A percentile compares a stretch with the other conserved stretches of the same genome.
Evolutionary conservation across 768 basidiomycete genomes (phyloP).

Genomic region (Ramaria sp.): DNA sequence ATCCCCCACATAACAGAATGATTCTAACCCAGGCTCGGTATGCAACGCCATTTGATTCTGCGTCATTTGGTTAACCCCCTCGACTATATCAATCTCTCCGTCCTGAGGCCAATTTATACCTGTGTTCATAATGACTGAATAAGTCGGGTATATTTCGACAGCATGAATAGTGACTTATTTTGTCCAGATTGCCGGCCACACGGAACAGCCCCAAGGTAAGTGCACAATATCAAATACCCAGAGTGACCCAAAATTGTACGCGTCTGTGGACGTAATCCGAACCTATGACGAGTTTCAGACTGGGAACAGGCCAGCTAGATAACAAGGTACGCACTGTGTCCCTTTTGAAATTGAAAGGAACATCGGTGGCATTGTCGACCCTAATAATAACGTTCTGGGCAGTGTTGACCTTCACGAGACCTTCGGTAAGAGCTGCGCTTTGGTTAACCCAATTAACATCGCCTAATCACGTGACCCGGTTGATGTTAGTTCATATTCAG

Average conservation of each 20-base stretch:
- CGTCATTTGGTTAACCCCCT: conserved; percentile 41
- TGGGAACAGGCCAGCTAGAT: not conserved
- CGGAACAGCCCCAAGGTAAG: conserved; percentile 48
- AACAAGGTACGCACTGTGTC: conserved; percentile 37
- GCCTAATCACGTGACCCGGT: conserved; percentile 26
- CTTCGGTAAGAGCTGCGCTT: conserved; percentile 32
- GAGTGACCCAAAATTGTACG: conserved; percentile 30
- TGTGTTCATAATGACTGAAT: not conserved
- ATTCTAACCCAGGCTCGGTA: conserved; percentile 25
- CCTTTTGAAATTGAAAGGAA: conserved; percentile 39
- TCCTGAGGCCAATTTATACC: conserved; percentile 33
- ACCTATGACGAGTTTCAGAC: conserved; percentile 22
- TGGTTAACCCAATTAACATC: conserved; percentile 50
- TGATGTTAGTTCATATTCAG: not conserved
- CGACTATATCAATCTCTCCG: conserved; percentile 52
- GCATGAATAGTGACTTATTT: conserved; percentile 13
- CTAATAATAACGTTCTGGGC: conserved; percentile 58
- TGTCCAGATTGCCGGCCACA: conserved; percentile 38
- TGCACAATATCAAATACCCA: conserved; percentile 37
- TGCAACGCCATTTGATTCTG: conserved; percentile 51
- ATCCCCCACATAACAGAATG: not conserved
- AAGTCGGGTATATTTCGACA: conserved; percentile 7
- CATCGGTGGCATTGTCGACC: conserved; percentile 59
- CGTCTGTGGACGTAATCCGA: conserved; percentile 30
- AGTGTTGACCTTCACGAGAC: conserved; percentile 48